Evolutionary conservation across 2,329 filamentous ascomycete genomes (phyloP).

Genomic region (Sclerotinia minor): DNA sequence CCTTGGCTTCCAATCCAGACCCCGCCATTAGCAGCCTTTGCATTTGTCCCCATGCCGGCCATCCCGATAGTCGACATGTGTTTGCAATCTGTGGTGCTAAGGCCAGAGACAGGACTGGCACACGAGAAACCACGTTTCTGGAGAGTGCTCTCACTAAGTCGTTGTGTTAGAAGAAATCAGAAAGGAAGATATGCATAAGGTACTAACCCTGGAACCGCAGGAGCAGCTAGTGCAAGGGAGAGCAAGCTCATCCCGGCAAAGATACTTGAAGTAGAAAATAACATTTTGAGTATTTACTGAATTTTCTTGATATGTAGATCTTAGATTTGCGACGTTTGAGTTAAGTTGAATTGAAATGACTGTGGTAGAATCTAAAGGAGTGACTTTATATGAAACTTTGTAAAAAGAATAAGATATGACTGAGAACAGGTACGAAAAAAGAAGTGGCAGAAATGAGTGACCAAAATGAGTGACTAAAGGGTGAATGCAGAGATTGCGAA

Average conservation of each 20-base stretch:
- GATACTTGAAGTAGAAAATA: conserved; percentile 17
- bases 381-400: conserved; percentile 13
- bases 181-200: neutral
- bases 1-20: conserved; percentile 27
- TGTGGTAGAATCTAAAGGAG: conserved; percentile 1
- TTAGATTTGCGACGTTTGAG: neutral
- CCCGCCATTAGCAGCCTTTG: conserved; percentile 14
- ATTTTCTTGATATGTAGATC: neutral
- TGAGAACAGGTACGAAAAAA: conserved; percentile 2
- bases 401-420: neutral
- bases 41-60: conserved; percentile 23
- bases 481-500: conserved; percentile 8
- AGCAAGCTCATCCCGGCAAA: conserved; percentile 22
- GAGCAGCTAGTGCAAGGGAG: conserved; percentile 20
- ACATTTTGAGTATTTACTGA: conserved; percentile 2
- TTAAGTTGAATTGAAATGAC: neutral
- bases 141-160: conserved; percentile 1
- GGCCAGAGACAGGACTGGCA: conserved; percentile 17
- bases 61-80: conserved; percentile 26
- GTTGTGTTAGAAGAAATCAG: neutral
- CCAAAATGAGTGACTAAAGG: conserved; percentile 6
- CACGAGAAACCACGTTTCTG: conserved; percentile 25
- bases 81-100: conserved; percentile 22
- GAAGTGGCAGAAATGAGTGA: conserved; percentile 19
- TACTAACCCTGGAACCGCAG: conserved; percentile 18